These are phyloP conservation scores for Pouteria campechiana DNA, from an alignment of 179 eudicot genomes.

Conservation along the genomic window DNA sequence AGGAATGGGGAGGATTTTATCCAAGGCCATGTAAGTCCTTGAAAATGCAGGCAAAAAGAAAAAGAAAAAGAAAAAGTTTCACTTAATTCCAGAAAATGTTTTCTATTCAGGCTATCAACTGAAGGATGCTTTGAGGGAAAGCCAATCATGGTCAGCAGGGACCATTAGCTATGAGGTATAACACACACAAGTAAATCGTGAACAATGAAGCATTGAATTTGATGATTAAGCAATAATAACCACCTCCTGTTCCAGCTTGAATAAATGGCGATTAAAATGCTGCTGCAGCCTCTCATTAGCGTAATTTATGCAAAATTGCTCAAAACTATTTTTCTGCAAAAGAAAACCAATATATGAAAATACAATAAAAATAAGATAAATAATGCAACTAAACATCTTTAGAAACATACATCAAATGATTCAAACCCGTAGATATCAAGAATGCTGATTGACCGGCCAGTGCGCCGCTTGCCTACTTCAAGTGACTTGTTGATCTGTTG, in stretches of 20 bases:
- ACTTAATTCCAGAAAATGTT: too few relatives aligned
- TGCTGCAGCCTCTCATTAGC: slow-evolving; percentile 98
- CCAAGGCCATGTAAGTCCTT: too few relatives aligned
- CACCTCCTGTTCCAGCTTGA: slow-evolving; percentile 97
- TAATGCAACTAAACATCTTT: neutral
- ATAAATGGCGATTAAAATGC: slow-evolving; percentile 91
- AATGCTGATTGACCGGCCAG: slow-evolving; percentile 95
- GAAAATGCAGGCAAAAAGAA: too few relatives aligned
- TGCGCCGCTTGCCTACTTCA: slow-evolving; percentile 73
- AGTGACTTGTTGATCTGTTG: slow-evolving; percentile 91
- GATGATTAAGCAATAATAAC: slow-evolving; percentile 1
- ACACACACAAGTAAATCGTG: too few relatives aligned
- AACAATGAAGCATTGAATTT: too few relatives aligned
- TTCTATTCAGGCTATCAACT: too few relatives aligned
- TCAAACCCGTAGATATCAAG: slow-evolving; percentile 99
- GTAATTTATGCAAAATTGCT: slow-evolving; percentile 97
- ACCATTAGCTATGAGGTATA: too few relatives aligned
- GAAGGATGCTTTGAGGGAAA: too few relatives aligned
- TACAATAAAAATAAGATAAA: neutral
- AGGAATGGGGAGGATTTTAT: too few relatives aligned
- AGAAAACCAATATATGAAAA: slow-evolving; percentile 3
- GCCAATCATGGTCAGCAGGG: too few relatives aligned
- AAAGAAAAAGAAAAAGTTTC: too few relatives aligned
- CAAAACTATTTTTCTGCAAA: slow-evolving; percentile 86
- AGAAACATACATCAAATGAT: slow-evolving; percentile 68